Evolutionary conservation across 2,329 filamentous ascomycete species (phyloP), one percentile per base, ranked within the genome.

Genomic region (Monilinia polystroma): DNA sequence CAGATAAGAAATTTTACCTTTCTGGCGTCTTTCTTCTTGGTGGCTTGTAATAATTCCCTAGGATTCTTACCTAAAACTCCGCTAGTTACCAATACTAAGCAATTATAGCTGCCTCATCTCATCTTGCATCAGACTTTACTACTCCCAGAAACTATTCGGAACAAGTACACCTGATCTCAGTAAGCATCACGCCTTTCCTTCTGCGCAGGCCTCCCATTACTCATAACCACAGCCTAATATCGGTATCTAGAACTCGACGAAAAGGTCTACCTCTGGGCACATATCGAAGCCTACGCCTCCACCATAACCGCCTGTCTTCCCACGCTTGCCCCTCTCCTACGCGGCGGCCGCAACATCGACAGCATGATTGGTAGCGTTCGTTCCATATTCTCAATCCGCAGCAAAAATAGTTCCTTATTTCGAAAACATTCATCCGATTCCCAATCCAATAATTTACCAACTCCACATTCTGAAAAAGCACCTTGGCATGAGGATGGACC

Each of bases 201-300:
- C 20, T 23, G 12, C 1, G 16, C 52, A 35, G n/a, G 18, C 32
- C 32, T 26, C 11, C n/a, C n/a, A 20, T 47, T 4, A 4, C 16
- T 51, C 8, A 11, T 35, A 4, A 23, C 20, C 14, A 23, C 10
- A 38, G 29, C 1, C 43, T 65, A 52, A 65, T 16, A n/a, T 3
- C 18, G 14, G 2, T 11, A 12, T 18, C 4, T 14, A 58, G 53
- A 52, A 41, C 63, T 58, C 29, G 43, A 58, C 23, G 53, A 65
- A 51, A 29, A 65, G 41, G 43, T 49, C n/a, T 49, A 57, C 32
- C 43, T 65, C 16, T 65, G 63, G 63, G 63, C 41, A n/a, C 63
- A 65, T 4, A 51, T 65, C 20, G 63, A 65, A 41, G 41, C 53
- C n/a, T 65, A 49, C 18, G 63, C 63, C 4, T 51, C 43, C 0